Conservation (phyloP, 768 basidiomycete species). For the Rhodotorula diobovata region DNA sequence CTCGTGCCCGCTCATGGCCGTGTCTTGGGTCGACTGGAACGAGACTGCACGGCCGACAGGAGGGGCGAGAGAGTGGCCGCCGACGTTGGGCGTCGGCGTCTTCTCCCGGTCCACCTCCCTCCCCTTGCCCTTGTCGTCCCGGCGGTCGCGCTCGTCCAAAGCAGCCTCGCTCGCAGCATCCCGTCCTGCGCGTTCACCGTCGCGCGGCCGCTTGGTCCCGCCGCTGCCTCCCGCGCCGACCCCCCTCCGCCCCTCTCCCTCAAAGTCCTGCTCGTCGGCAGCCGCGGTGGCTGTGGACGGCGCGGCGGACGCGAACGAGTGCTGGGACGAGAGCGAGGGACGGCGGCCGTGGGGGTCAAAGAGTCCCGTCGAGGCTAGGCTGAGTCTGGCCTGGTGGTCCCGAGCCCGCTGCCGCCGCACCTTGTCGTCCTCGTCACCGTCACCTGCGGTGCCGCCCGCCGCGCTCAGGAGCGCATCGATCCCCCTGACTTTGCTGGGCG, state of each 20-base stretch:
- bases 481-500: not conserved
- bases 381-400: not conserved
- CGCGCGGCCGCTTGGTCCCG: conserved; percentile 25
- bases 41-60: too few relatives aligned
- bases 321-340: not conserved
- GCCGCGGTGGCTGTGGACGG: not conserved
- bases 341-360: not conserved
- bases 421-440: not conserved
- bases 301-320: too few relatives aligned
- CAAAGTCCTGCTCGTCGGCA: not conserved
- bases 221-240: conserved; percentile 18
- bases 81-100: conserved; percentile 8
- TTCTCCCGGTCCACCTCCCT: not conserved
- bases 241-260: not conserved
- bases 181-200: conserved; percentile 11
- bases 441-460: not conserved
- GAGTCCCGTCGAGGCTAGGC: not conserved
- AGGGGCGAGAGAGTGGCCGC: not conserved
- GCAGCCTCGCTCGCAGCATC: conserved; percentile 31
- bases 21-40: not conserved
- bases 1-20: too few relatives aligned
- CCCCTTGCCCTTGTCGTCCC: not conserved
- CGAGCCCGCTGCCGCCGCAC: not conserved
- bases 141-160: conserved; percentile 12
- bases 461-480: not conserved